These are phyloP conservation scores for Bacidia rubella DNA, from an alignment of 495 filamentous ascomycete genomes.

Conservation along the genomic window DNA sequence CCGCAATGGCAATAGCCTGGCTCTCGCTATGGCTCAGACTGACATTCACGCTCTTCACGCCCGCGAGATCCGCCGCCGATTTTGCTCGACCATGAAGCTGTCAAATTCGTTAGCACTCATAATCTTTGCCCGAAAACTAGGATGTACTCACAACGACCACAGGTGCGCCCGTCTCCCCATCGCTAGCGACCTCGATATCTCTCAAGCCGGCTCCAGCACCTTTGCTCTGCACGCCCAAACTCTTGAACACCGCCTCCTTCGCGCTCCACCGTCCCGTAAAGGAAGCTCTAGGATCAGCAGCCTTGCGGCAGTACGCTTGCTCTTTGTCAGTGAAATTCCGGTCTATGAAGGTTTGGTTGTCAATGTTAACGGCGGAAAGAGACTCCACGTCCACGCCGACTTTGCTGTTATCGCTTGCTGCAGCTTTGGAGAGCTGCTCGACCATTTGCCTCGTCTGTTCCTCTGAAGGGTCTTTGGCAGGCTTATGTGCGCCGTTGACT, in stretches of 20 bases:
- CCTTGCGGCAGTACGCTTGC: constrained; percentile 71
- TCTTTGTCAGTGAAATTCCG: constrained; percentile 84
- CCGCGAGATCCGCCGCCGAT: constrained; percentile 64
- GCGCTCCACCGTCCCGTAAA: constrained; percentile 93
- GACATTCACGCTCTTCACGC: constrained; percentile 74
- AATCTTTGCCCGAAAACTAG: neutral
- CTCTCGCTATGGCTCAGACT: constrained; percentile 89
- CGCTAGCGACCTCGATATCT: constrained; percentile 83
- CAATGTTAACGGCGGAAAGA: constrained; percentile 70
- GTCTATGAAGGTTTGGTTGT: constrained; percentile 86
- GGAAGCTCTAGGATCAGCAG: constrained; percentile 61
- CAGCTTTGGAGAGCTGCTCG: constrained; percentile 61
- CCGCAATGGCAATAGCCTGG: constrained; percentile 86
- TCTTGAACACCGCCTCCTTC: constrained; percentile 98
- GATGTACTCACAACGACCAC: constrained; percentile 60
- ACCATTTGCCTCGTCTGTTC: constrained; percentile 60
- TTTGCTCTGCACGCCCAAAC: constrained; percentile 71
- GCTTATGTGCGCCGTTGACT: constrained; percentile 23
- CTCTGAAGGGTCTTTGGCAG: constrained; percentile 41
- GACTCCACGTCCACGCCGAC: constrained; percentile 88
- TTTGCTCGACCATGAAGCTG: constrained; percentile 78
- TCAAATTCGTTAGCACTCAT: constrained; percentile 22
- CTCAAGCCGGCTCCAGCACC: constrained; percentile 81
- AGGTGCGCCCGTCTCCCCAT: constrained; percentile 62
- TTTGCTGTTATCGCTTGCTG: constrained; percentile 60